Evolutionary conservation across 2,329 filamentous ascomycete genomes (phyloP), one percentile per base, ranked within the genome.

Genomic region (Ascochyta pisi): DNA sequence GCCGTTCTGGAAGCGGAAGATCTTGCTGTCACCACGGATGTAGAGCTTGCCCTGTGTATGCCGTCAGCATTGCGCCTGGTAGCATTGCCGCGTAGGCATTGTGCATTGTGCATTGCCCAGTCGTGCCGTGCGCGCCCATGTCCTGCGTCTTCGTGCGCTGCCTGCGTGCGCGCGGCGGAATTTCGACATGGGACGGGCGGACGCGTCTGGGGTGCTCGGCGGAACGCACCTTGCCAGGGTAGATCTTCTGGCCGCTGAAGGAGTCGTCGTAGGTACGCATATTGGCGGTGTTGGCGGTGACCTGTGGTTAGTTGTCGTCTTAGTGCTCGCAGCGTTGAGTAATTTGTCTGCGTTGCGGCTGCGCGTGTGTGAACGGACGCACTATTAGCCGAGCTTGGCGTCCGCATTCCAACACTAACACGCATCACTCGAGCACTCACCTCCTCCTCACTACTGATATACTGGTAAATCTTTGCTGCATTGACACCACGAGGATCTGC

Each of bases 1-100:
- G 86, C 95, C 92, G 84, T 96, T 97, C 84, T 96, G 92, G 91
- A 99, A 99, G 80, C 95, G 93, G 91, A 99, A 99, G 87, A 98
- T 89, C 88, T 98, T 99, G 92, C 91, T 96, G 88, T 99, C 95
- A 80, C 94, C 93, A 83, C 95, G 92, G 87, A 99, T 86, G 86
- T 94, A 99, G 85, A 99, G 90, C 87, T 98, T 98, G 86, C 95
- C 95, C 95, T 98, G 79, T 65, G 50, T 35, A 58, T 54, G 58
- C 51, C 67, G 73, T 72, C 71, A 75, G 73, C 68, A 50, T 50
- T 64, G 45, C 62, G 50, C 60, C 44, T 44, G 43, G 54, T 49
- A 54, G 51, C 57, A 43, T 44, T 42, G 47, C 42, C 33, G 44
- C 45, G 27, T 37, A 39, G 37, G n/a, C 6, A 34, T 24, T 31